phyloP scores from a whole-genome alignment of 371 early-diverging fungal species.

The Mucor lusitanicus region DNA sequence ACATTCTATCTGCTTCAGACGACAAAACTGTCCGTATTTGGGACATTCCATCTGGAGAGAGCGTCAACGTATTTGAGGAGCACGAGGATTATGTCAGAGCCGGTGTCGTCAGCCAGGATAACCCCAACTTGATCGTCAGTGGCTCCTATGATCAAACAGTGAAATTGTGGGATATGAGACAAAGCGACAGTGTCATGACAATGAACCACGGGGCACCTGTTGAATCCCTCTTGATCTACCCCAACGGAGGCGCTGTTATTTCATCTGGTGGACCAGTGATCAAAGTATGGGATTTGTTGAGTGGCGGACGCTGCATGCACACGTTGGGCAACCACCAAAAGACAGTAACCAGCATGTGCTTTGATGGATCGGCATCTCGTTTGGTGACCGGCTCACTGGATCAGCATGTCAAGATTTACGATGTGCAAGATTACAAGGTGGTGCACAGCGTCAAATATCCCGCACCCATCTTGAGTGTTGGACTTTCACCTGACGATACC shows the following conservation, averaged over 20 bases:
- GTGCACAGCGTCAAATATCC: conserved; percentile 88
- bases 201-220: conserved; percentile 89
- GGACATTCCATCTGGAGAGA: conserved; percentile 89
- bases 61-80: conserved; percentile 72
- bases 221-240: conserved; percentile 84
- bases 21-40: conserved; percentile 90
- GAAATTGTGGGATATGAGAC: conserved; percentile 87
- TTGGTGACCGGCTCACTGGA: conserved; percentile 92
- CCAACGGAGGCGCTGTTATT: conserved; percentile 81
- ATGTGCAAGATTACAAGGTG: conserved; percentile 83
- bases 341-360: conserved; percentile 85
- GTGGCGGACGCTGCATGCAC: conserved; percentile 79
- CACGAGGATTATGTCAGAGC: conserved; percentile 92
- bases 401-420: conserved; percentile 93
- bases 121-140: conserved; percentile 80
- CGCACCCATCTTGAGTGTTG: conserved; percentile 87
- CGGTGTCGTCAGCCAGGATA: conserved; percentile 71
- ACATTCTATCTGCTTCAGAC: conserved; percentile 87
- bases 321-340: conserved; percentile 90
- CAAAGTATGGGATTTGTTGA: conserved; percentile 87
- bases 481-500: conserved; percentile 85
- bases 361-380: conserved; percentile 76
- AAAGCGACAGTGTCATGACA: conserved; percentile 72
- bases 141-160: conserved; percentile 97
- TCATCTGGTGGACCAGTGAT: conserved; percentile 81